These are phyloP conservation scores for Pogostemon cablin DNA, from an alignment of 257 asterid genomes.

Conservation along the genomic window DNA sequence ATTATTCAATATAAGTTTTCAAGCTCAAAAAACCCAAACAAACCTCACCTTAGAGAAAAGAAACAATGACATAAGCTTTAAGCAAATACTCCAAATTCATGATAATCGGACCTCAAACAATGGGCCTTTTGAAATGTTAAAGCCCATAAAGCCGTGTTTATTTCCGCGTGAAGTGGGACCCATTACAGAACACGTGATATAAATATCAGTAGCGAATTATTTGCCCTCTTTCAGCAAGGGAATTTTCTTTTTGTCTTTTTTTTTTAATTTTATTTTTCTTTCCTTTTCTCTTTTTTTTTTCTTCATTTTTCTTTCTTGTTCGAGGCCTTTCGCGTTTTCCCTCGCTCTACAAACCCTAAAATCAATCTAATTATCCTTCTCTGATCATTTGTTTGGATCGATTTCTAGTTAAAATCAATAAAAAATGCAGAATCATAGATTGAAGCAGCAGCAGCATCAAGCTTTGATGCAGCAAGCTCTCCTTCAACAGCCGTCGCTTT, in stretches of 20 bases:
- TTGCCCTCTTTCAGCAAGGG: slow-evolving; percentile 28
- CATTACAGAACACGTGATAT: slow-evolving; percentile 21
- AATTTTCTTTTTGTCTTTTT: slow-evolving; percentile 23
- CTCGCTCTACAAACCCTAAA: slow-evolving; percentile 53
- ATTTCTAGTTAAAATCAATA: slow-evolving; percentile 8
- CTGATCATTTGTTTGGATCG: slow-evolving; percentile 39
- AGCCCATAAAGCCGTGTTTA: background rate
- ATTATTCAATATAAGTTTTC: too few relatives aligned
- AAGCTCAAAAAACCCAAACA: too few relatives aligned
- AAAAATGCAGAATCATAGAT: slow-evolving; percentile 83
- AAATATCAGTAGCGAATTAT: slow-evolving; percentile 30
- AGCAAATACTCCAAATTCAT: background rate
- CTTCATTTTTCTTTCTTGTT: slow-evolving; percentile 11
- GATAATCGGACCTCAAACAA: slow-evolving; percentile 4
- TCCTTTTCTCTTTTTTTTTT: slow-evolving; percentile 6
- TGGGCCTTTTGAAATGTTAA: background rate
- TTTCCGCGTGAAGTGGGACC: slow-evolving; percentile 41
- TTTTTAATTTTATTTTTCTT: background rate
- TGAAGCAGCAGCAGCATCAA: slow-evolving; percentile 85
- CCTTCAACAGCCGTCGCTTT: slow-evolving; percentile 86
- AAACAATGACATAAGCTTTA: too few relatives aligned
- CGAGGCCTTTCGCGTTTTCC: slow-evolving; percentile 37
- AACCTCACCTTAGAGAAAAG: too few relatives aligned
- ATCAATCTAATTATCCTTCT: slow-evolving; percentile 11
- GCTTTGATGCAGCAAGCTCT: slow-evolving; percentile 97